phyloP scores from a whole-genome alignment of 2,329 filamentous ascomycete genomes.

The Beauveria sp. region DNA sequence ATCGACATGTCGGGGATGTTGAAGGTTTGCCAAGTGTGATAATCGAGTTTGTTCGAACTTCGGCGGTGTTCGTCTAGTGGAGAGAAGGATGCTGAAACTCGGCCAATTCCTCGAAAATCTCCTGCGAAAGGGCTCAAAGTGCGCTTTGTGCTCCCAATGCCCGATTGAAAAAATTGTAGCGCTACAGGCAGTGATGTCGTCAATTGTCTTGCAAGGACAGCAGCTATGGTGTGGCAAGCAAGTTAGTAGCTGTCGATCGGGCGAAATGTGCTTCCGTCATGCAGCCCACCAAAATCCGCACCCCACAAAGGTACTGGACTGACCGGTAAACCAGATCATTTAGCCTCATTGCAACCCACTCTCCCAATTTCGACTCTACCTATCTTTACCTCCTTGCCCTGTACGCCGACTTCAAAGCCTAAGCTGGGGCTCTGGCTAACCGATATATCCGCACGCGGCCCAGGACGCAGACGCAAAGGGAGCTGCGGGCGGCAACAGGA shows the following conservation, averaged over 20 bases:
- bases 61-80: background rate
- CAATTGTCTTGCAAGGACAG: background rate
- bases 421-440: background rate
- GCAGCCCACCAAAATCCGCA: constrained; percentile 3
- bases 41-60: background rate
- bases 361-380: background rate
- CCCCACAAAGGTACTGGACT: constrained; percentile 1
- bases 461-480: background rate
- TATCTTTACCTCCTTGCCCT: background rate
- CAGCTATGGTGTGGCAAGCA: background rate
- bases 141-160: background rate
- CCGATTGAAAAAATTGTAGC: background rate
- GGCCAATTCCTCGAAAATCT: background rate
- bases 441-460: background rate
- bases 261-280: constrained; percentile 8
- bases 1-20: background rate
- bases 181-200: too few relatives aligned
- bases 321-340: background rate
- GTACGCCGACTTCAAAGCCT: background rate
- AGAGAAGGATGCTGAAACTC: background rate
- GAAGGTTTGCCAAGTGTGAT: background rate
- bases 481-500: background rate
- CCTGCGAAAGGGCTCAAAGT: too few relatives aligned
- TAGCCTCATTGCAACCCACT: background rate
- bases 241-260: background rate